Evolutionary conservation across 345 rosid species (phyloP).

Genomic region (Arabis alpina): DNA sequence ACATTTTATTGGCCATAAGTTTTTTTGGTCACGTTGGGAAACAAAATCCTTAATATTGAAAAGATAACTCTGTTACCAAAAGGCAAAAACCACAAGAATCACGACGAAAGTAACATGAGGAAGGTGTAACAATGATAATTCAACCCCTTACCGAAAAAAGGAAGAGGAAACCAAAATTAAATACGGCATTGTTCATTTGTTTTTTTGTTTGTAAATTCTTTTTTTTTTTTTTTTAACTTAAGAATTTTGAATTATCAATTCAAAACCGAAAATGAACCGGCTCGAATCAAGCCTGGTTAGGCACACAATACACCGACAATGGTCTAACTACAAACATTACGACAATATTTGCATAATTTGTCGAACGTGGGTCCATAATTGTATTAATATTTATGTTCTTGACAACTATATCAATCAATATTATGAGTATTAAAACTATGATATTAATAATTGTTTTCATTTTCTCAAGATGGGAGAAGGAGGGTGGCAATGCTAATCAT

Average conservation of each 20-base stretch:
- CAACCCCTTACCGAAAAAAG: neutral
- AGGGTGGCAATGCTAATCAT: constrained; percentile 32
- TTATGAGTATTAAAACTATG: constrained; percentile 19
- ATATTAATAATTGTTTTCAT: neutral
- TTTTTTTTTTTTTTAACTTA: too few relatives aligned
- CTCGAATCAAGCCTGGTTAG: neutral
- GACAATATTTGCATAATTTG: constrained; percentile 11
- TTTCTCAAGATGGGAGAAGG: constrained; percentile 8
- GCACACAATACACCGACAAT: constrained; percentile 17
- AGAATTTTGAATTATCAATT: neutral
- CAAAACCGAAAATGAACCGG: neutral
- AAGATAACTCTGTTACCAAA: neutral
- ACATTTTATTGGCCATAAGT: too few relatives aligned
- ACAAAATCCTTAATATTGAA: too few relatives aligned
- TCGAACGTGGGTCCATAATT: constrained; percentile 35
- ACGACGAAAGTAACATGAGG: neutral
- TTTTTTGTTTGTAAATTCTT: too few relatives aligned
- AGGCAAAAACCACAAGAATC: neutral
- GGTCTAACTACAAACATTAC: constrained; percentile 7
- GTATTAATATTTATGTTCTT: constrained; percentile 12
- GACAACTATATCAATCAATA: constrained; percentile 33
- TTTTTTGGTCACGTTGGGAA: neutral
- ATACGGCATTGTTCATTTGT: too few relatives aligned
- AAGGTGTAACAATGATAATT: neutral
- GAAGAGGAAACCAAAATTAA: too few relatives aligned